Evolutionary conservation across 148 eudicot species (phyloP), one percentile per base, ranked within the genome.

Genomic region (Vaccinium darrowii): DNA sequence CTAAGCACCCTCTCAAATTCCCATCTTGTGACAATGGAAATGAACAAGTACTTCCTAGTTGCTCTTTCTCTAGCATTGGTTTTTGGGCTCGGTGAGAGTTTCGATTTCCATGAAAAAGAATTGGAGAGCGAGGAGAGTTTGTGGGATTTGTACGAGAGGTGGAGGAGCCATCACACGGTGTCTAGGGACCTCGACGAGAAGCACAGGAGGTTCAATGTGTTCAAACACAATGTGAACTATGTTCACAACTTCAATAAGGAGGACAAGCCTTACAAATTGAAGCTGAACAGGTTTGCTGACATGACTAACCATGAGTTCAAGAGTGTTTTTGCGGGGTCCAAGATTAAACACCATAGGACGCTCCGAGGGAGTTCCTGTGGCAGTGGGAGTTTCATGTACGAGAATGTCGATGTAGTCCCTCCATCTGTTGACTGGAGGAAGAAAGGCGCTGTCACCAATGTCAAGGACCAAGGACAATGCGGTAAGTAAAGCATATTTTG

Each of bases 381-480:
- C 1, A 80, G 71, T 8, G 84, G 71, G 11, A 86, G 87, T 13
- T 96, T 96, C 87, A 92, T 88, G 94, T 94, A 96, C 86, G 90
- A 87, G 63, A 85, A 92, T n/a, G 93, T 88, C 10, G 87, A 76
- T 9, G 67, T 23, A 3, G 90, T 92, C 83, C 98, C 99, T 1
- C 39, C 91, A 5, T 91, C 94, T 0, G 86, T 96, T 30, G 98
- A 96, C 80, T 96, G 99, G 99, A 93, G 99, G 88, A 88, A 87
- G 88, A 92, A 89, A 83, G 98, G 98, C 30, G 93, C 94, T 49
- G 97, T 96, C 76, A 89, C 90, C 8, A 83, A 85, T 73, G 86
- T 94, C 76, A 96, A 96, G 89, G 93, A 96, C 69, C 99, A 96
- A 92, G 97, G 98, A 78, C 93, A 92, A 84, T 96, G 98, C 85